Percentiles rank a stretch among this genome's conserved stretches.
phyloP scores from a whole-genome alignment of 1,284 basidiomycete genomes.

The Ustilago sp. region DNA sequence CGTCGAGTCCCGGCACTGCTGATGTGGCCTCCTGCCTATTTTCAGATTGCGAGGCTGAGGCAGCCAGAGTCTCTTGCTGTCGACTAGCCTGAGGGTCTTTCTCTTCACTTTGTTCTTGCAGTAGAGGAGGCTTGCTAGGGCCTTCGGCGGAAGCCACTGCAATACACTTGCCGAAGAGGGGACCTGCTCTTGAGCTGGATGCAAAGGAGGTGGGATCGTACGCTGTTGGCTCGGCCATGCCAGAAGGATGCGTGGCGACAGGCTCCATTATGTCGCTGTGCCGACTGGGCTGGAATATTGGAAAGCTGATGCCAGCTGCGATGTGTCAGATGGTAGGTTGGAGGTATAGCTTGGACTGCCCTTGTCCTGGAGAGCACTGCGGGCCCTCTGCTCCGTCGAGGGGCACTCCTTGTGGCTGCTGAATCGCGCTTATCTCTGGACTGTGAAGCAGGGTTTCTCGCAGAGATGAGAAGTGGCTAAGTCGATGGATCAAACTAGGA shows the following conservation, averaged over 20 bases:
- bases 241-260: constrained; percentile 29
- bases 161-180: neutral
- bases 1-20: constrained; percentile 7
- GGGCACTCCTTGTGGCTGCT: neutral
- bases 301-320: neutral
- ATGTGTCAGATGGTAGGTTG: neutral
- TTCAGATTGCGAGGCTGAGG: neutral
- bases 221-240: neutral
- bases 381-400: neutral
- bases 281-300: neutral
- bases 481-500: neutral
- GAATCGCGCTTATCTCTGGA: neutral
- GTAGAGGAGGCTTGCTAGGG: neutral
- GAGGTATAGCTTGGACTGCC: neutral
- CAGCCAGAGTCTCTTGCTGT: neutral
- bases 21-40: neutral
- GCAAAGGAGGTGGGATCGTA: neutral
- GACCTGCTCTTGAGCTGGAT: neutral
- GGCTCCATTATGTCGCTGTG: neutral
- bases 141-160: constrained; percentile 4
- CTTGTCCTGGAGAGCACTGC: neutral
- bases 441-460: neutral
- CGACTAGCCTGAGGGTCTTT: neutral
- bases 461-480: constrained; percentile 6
- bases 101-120: neutral